Evolutionary conservation across 2,329 filamentous ascomycete species (phyloP).

Genomic region (Mollisiaceae sp.): DNA sequence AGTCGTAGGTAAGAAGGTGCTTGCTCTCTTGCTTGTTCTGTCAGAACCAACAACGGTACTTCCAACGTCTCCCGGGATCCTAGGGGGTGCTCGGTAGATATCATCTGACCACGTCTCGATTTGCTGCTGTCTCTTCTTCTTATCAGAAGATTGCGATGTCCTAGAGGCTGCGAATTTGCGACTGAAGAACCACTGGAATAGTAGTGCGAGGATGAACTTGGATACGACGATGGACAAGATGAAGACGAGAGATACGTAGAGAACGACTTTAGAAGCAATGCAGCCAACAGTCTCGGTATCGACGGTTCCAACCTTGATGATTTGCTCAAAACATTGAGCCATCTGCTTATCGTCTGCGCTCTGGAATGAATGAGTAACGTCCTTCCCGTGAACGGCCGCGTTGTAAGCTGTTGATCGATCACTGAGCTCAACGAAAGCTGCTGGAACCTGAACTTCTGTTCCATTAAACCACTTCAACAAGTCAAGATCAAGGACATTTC

Average conservation of each 20-base stretch:
- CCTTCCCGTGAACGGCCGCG: constrained; percentile 74
- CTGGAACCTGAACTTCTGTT: constrained; percentile 75
- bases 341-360: constrained; percentile 77
- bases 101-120: constrained; percentile 99
- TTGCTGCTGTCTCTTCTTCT: constrained; percentile 85
- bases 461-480: constrained; percentile 90
- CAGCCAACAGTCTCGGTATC: constrained; percentile 97
- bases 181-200: constrained; percentile 97
- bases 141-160: constrained; percentile 81
- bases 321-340: constrained; percentile 87
- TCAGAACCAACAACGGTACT: constrained; percentile 66
- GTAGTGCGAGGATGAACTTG: constrained; percentile 85
- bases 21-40: constrained; percentile 78
- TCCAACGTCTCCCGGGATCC: constrained; percentile 75
- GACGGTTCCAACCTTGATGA: constrained; percentile 93
- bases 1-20: constrained; percentile 86
- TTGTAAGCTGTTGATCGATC: constrained; percentile 66
- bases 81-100: constrained; percentile 89
- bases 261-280: constrained; percentile 95
- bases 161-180: constrained; percentile 83
- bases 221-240: constrained; percentile 87
- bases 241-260: constrained; percentile 90
- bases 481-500: constrained; percentile 88
- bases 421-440: constrained; percentile 79
- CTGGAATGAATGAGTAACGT: constrained; percentile 89